Percentiles rank a stretch among this genome's conserved stretches.
These are phyloP conservation scores for Trichoderma arundinaceum DNA, from an alignment of 2,329 filamentous ascomycete genomes.

Conservation along the genomic window DNA sequence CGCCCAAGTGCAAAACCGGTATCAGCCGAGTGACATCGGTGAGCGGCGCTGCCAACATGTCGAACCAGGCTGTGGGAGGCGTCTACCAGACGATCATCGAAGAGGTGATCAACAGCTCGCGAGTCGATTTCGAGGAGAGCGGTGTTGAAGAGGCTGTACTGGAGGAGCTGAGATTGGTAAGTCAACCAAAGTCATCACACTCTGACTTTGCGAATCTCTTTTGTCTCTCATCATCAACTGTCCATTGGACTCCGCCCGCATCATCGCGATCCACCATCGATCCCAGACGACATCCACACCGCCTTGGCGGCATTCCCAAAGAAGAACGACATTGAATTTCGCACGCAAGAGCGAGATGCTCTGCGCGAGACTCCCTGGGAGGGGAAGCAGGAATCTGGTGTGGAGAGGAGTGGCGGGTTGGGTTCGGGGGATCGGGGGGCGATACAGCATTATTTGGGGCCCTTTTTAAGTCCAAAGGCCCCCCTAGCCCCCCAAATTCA, in stretches of 20 bases:
- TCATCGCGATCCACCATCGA: not conserved
- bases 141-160: conserved; percentile 88
- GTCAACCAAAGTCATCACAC: conserved; percentile 41
- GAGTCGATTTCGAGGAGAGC: conserved; percentile 95
- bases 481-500: conserved; percentile 26
- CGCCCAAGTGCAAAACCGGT: conserved; percentile 21
- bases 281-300: not conserved
- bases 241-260: not conserved
- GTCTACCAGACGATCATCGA: conserved; percentile 81
- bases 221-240: not conserved
- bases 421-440: conserved; percentile 43
- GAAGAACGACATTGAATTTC: not conserved
- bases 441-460: conserved; percentile 60
- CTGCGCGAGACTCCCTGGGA: conserved; percentile 41
- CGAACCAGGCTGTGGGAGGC: conserved; percentile 67
- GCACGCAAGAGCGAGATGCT: conserved; percentile 21
- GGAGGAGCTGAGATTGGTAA: conserved; percentile 85
- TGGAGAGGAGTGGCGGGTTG: conserved; percentile 37
- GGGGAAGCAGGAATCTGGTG: conserved; percentile 40
- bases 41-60: conserved; percentile 52
- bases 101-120: conserved; percentile 89
- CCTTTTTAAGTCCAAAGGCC: conserved; percentile 57
- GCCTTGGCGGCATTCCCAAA: not conserved
- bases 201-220: not conserved
- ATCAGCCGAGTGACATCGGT: conserved; percentile 26